Conservation (phyloP, 78 protist genomes). For the Pelomyxa schiedti region DNA sequence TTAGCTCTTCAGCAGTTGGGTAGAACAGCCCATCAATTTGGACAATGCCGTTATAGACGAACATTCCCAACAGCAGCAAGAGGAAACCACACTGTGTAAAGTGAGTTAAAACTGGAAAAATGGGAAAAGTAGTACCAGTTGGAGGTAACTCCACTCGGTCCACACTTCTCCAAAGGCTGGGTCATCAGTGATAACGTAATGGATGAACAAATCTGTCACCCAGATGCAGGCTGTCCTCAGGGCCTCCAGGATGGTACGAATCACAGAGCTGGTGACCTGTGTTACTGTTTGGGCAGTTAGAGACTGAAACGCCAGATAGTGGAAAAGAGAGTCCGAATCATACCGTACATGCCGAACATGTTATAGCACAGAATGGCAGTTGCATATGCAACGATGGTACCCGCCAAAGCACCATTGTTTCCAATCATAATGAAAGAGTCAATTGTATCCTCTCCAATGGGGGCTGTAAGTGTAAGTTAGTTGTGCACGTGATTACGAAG, state of each 20-base stretch:
- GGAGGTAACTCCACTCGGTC: conserved; percentile 8
- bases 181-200: background rate
- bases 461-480: no score
- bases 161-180: conserved; percentile 18
- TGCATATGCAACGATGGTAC: background rate
- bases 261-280: conserved; percentile 1
- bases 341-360: conserved; percentile 17
- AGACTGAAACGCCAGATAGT: no score
- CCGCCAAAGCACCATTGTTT: background rate
- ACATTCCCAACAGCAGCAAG: conserved; percentile 10
- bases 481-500: no score
- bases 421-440: background rate
- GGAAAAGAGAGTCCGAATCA: no score
- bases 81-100: conserved; percentile 29
- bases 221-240: conserved; percentile 10
- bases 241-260: conserved; percentile 21
- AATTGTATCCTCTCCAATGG: background rate
- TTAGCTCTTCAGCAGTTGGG: no score
- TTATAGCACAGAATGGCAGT: conserved; percentile 15
- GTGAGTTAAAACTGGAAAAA: no score
- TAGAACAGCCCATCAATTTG: background rate
- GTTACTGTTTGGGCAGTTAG: no score
- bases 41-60: background rate
- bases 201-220: conserved; percentile 12
- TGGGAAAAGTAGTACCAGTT: no score